Evolutionary conservation across 2,329 filamentous ascomycete genomes (phyloP), one percentile per base, ranked within the genome.

Genomic region (Didymella arachidicola): DNA sequence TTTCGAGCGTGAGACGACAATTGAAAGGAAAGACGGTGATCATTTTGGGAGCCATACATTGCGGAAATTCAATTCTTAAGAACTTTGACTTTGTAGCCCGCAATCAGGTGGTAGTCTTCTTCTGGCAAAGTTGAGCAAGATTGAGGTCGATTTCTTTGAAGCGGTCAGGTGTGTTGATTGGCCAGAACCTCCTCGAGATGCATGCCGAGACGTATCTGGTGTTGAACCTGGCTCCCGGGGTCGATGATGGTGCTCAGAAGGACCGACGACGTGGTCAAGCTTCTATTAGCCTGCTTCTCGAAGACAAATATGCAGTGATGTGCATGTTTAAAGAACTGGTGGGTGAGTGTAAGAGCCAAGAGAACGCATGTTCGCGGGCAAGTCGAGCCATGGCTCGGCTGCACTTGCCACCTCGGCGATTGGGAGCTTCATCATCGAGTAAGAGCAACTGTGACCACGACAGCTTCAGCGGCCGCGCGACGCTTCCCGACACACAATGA

Each of bases 401-500:
- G 61, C 44, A 66, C 51, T 49, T 69, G 63, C 63, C 65, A 16
- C 44, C 50, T 58, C 45, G 44, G 41, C 26, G 46, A 22, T n/a
- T 41, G 18, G 7, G 41, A 56, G 47, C 47, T 38, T 47, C 43
- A 53, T 43, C 43, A 47, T 46, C 43, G 18, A 51, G 32, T 16
- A 14, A 41, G 26, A n/a, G 53, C 54, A 39, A 36, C 51, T 32
- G 29, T 39, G 14, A 36, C 46, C 39, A 56, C 53, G 46, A 49
- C 51, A 59, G 59, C 61, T 56, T 43, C 56, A 55, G 45, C 45
- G 32, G 41, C 45, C 26, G 26, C 50, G 27, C 55, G 56, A 43
- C 61, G 22, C 49, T 30, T 27, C 51, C 22, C 39, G 38, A 60
- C 47, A 57, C 53, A 68, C 57, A 32, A 78, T 78, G 75, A 73